Conservation (phyloP, 2,329 filamentous ascomycete species). For the Calonectria henricotiae region DNA sequence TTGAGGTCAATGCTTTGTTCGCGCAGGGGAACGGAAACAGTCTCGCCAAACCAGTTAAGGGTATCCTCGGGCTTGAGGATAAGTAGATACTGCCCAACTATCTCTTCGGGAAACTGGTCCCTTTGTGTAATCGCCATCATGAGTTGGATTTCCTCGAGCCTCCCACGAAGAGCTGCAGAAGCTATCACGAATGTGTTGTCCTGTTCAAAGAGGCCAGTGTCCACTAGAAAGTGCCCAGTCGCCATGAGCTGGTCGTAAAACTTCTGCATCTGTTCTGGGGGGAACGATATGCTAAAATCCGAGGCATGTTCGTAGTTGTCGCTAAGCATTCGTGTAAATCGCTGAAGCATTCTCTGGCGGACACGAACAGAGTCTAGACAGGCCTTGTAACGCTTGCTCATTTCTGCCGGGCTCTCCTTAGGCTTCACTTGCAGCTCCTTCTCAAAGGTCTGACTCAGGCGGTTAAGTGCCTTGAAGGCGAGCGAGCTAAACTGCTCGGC, state of each 20-base stretch:
- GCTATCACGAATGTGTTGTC: conserved; percentile 88
- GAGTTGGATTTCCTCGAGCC: conserved; percentile 86
- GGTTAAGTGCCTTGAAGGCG: conserved; percentile 92
- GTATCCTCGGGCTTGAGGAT: conserved; percentile 87
- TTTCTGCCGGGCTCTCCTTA: conserved; percentile 87
- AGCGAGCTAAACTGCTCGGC: conserved; percentile 97
- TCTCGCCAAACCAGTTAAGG: conserved; percentile 86
- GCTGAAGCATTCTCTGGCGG: conserved; percentile 94
- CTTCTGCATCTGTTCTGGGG: conserved; percentile 78
- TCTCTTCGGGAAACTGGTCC: conserved; percentile 77
- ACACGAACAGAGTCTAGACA: conserved; percentile 96
- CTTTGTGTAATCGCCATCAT: conserved; percentile 82
- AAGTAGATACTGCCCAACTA: conserved; percentile 83
- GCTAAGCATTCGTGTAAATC: conserved; percentile 91
- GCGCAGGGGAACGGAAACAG: conserved; percentile 79
- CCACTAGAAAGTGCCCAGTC: conserved; percentile 90
- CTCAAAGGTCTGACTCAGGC: conserved; percentile 92
- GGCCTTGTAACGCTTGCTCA: conserved; percentile 98
- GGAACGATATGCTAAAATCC: conserved; percentile 89
- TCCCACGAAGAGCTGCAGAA: conserved; percentile 82
- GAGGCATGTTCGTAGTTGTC: conserved; percentile 97
- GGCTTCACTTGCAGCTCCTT: conserved; percentile 88
- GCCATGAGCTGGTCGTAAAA: conserved; percentile 86
- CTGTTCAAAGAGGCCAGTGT: conserved; percentile 79
- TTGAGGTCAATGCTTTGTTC: conserved; percentile 90